Evolutionary conservation across 768 basidiomycete species (phyloP), one percentile per base, ranked within the genome.

Genomic region (Serendipita sp.): DNA sequence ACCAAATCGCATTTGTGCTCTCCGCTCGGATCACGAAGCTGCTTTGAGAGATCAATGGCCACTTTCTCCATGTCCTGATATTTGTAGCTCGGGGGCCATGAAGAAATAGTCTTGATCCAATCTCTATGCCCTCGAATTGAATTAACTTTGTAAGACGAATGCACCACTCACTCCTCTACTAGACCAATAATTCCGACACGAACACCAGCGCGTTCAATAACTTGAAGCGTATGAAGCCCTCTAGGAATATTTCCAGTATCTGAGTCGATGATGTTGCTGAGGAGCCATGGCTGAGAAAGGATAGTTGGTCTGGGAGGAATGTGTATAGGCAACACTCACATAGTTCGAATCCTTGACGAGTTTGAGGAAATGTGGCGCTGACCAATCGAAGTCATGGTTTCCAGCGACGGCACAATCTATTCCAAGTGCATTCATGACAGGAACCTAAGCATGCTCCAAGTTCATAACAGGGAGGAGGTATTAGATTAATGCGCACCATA

Each of bases 361-460:
- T 69, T 73, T 74, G 1, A 71, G 70, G 8, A 76, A 68, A 63
- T 75, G 74, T 1, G 76, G 71, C 75, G 56, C 65, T 86, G 88
- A 88, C 68, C 88, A 90, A 74, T 94, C 92, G 73, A 93, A 93
- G 69, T 94, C 92, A 68, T 96, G 92, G 71, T 96, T 94, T 3
- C 90, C 91, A 65, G 88, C 83, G 66, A 91, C 76, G 4, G 91
- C 81, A 44, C 85, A 83, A 73, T 94, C 89, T 28, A 89, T 80
- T n/a, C 78, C 81, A 51, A 95, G 77, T 66, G 80, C 79, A 69
- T 94, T 94, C 76, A 93, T 82, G 34, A 94, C 82, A 2, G 91
- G 91, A 32, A 91, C 88, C 89, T 89, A n/a, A 34, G 36, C 34
- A 51, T 5, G 44, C 13, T 13, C 13, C 38, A 5, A 41, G 3